Evolutionary conservation across 139 green algal species (phyloP), one percentile per base, ranked within the genome.

Genomic region (Axilococcus clingmanii): DNA sequence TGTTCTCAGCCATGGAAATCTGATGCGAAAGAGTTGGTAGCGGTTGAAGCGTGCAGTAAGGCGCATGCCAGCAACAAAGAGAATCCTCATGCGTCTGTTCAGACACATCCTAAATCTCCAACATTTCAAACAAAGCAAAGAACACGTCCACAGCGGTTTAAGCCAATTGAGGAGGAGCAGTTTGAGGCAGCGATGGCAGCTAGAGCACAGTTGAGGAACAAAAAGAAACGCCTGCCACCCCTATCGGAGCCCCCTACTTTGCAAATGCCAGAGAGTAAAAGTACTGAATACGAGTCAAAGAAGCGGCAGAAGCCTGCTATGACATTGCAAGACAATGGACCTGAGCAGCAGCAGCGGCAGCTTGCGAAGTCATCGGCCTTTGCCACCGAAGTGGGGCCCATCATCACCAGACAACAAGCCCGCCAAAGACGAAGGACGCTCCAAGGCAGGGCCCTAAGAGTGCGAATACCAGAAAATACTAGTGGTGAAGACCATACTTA

Each of bases 111-210:
- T 27, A 58, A 40, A 40, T 59, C 65, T 7, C 69, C 69, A 7
- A 43, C 30, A 2, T 69, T 77, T 62, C 66, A 47, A 11, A 77
- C 69, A 40, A 64, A 66, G 34, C 17, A 23, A 8, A 71, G 79
- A 7, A n/a, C 36, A 6, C 63, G 78, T 24, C 58, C 63, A 4
- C 28, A 54, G 12, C 40, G 47, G 4, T 72, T 71, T 58, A 84
- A 87, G 69, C 61, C 69, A 6, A 65, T 55, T 1, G 69, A 79
- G 43, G 55, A 74, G 52, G 34, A 65, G 55, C 75, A 87, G 40
- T 59, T 48, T 36, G 74, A 83, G 53, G 54, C 66, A 32, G 41
- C 41, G 38, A 69, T 81, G 73, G 58, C 61, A 24, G 45, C n/a
- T n/a, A n/a, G n/a, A n/a, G n/a, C n/a, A n/a, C n/a, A n/a, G n/a